A percentile compares a stretch with the other conserved stretches of the same genome.
phyloP scores from a whole-genome alignment of 2,329 filamentous ascomycete genomes.

The Phyllosticta paracitricarpa region DNA sequence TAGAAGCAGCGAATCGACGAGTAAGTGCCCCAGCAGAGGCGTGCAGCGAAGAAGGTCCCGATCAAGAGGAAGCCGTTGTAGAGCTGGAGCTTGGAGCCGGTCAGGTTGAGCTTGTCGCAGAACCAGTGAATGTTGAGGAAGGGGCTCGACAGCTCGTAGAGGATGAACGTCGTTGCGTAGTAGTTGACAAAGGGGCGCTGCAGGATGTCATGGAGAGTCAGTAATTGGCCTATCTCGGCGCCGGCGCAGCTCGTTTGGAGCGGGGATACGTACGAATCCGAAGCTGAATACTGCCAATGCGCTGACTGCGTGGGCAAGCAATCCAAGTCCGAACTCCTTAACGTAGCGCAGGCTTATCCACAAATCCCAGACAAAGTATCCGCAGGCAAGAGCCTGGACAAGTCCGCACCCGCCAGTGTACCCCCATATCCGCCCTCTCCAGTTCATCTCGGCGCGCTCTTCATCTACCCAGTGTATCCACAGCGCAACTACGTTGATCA shows the following conservation, averaged over 20 bases:
- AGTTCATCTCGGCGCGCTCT: conserved; percentile 56
- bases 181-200: conserved; percentile 78
- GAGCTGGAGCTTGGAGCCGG: conserved; percentile 61
- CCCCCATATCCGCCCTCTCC: conserved; percentile 62
- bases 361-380: conserved; percentile 81
- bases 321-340: conserved; percentile 63
- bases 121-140: conserved; percentile 91
- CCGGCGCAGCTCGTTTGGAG: not conserved
- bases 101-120: conserved; percentile 76
- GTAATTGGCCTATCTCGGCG: not conserved
- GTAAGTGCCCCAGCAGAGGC: conserved; percentile 68
- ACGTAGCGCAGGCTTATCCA: conserved; percentile 58
- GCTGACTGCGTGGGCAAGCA: conserved; percentile 66
- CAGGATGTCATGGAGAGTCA: not conserved
- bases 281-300: conserved; percentile 66
- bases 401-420: conserved; percentile 64
- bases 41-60: conserved; percentile 64
- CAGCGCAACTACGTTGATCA: conserved; percentile 64
- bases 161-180: conserved; percentile 70
- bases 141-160: conserved; percentile 77
- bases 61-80: conserved; percentile 69
- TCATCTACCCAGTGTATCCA: conserved; percentile 62
- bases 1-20: conserved; percentile 54
- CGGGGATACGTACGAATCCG: conserved; percentile 57
- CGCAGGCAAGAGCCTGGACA: conserved; percentile 65